Evolutionary conservation across 257 asterid species (phyloP).

Genomic region (Fraxinus anomala): DNA sequence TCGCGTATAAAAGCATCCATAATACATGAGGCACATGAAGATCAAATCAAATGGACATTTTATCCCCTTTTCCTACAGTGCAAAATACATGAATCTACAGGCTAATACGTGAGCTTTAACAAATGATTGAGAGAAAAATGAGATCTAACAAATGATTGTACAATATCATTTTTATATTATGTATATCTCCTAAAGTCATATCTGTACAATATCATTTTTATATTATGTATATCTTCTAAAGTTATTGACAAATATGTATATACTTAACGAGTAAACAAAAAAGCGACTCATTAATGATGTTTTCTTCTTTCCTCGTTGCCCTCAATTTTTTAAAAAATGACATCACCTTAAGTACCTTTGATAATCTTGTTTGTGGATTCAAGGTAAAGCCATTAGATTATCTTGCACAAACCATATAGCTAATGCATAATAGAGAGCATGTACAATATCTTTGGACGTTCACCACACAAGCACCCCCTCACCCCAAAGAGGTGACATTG

Average conservation of each 20-base stretch:
- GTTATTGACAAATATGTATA: not conserved
- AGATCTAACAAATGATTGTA: not conserved
- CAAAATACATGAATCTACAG: constrained; percentile 6
- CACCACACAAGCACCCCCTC: not conserved
- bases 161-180: not conserved
- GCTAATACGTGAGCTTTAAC: not conserved
- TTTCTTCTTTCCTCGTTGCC: not conserved
- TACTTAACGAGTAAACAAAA: not conserved
- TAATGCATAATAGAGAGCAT: not conserved
- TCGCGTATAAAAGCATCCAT: not conserved
- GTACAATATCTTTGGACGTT: not conserved
- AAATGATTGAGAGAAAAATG: not conserved
- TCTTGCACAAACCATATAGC: not conserved
- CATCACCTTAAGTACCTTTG: not conserved
- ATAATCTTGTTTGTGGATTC: not conserved
- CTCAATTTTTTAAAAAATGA: not conserved
- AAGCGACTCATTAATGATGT: not conserved
- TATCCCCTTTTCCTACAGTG: not conserved
- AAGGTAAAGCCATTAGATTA: not conserved
- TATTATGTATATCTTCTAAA: not conserved
- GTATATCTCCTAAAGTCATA: not conserved
- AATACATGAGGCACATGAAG: not conserved
- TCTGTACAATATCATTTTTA: not conserved
- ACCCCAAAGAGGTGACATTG: not conserved
- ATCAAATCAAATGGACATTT: constrained; percentile 6